Evolutionary conservation across 805 yeast species (phyloP).

Genomic region (Metschnikowia kunwiensis): DNA sequence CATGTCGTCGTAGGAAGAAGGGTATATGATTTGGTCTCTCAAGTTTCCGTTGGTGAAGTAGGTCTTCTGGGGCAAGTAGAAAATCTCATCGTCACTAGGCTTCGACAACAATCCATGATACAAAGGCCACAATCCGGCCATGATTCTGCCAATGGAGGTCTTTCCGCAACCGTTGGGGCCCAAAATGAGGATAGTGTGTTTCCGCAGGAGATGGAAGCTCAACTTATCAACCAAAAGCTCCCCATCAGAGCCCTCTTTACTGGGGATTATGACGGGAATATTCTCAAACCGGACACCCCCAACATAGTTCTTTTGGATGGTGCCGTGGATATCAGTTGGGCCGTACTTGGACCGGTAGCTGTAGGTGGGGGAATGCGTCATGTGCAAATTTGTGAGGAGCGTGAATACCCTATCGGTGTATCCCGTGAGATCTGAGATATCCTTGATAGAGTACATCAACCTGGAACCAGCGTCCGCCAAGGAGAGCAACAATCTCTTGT

Average conservation of each 20-base stretch:
- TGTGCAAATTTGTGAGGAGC: conserved; percentile 71
- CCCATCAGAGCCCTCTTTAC: conserved; percentile 57
- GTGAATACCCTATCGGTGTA: conserved; percentile 83
- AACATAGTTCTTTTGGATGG: conserved; percentile 69
- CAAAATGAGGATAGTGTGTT: conserved; percentile 70
- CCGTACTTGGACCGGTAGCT: conserved; percentile 47
- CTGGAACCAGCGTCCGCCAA: conserved; percentile 95
- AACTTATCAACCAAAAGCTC: conserved; percentile 56
- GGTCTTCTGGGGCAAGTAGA: conserved; percentile 82
- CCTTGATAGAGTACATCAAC: conserved; percentile 91
- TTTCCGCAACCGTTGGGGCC: conserved; percentile 93
- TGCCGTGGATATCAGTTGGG: conserved; percentile 63
- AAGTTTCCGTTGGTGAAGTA: conserved; percentile 81
- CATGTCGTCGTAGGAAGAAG: conserved; percentile 75
- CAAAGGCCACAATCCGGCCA: conserved; percentile 91
- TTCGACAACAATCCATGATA: conserved; percentile 79
- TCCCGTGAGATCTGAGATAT: conserved; percentile 86
- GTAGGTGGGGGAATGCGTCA: conserved; percentile 66
- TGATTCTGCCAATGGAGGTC: conserved; percentile 75
- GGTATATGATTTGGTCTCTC: conserved; percentile 89
- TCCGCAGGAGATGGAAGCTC: conserved; percentile 54
- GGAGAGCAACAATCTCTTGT: conserved; percentile 84
- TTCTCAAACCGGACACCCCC: conserved; percentile 78
- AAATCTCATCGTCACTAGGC: conserved; percentile 65
- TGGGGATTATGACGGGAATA: conserved; percentile 78